phyloP scores from a whole-genome alignment of 2,329 filamentous ascomycete genomes.

The Ilyonectria mors-panacis region DNA sequence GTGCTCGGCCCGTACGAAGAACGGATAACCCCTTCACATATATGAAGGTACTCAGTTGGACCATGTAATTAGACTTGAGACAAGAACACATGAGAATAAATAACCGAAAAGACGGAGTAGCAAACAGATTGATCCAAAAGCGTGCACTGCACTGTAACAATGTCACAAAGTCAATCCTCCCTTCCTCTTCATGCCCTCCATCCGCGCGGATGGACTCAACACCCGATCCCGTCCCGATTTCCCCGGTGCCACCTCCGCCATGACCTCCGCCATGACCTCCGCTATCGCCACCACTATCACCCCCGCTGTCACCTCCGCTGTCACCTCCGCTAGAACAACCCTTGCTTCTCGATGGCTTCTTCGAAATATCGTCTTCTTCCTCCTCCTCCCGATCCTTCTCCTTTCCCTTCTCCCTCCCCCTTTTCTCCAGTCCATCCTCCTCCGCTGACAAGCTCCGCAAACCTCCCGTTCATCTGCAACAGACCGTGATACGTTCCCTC shows the following conservation, averaged over 20 bases:
- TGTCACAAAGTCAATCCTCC: too few relatives aligned
- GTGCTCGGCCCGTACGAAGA: too few relatives aligned
- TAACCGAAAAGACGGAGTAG: too few relatives aligned
- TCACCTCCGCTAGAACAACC: background rate
- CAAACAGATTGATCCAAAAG: too few relatives aligned
- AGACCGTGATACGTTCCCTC: conserved; percentile 77
- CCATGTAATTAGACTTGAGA: too few relatives aligned
- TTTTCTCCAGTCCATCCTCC: conserved; percentile 36
- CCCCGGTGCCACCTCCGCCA: background rate
- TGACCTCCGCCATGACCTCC: background rate
- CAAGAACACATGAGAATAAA: too few relatives aligned
- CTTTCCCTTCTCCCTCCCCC: background rate
- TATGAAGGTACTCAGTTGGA: too few relatives aligned
- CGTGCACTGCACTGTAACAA: too few relatives aligned
- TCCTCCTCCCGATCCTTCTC: background rate
- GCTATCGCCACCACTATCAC: background rate
- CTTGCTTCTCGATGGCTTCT: background rate
- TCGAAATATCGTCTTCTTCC: background rate
- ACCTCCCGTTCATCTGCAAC: conserved; percentile 58
- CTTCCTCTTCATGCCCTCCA: background rate
- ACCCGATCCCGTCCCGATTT: background rate
- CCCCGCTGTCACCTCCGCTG: background rate
- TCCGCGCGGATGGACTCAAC: background rate
- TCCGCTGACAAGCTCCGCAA: conserved; percentile 63
- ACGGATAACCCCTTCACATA: too few relatives aligned